Conservation (phyloP, 768 basidiomycete species). For the Tulasnella sp. region DNA sequence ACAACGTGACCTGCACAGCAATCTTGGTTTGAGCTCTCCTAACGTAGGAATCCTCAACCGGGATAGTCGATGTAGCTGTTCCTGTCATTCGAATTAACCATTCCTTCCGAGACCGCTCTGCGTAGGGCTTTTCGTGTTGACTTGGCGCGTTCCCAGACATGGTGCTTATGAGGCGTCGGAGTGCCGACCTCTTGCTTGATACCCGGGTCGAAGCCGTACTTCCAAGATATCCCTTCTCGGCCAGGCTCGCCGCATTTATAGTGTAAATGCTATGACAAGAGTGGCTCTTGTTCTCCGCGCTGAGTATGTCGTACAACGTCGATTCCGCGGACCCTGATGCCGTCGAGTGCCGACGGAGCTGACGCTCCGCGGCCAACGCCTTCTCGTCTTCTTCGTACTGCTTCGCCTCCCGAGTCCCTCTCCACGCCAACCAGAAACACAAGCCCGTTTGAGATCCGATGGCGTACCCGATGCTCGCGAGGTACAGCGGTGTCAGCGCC, state of each 20-base stretch:
- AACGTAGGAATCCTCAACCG: constrained; percentile 7
- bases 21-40: constrained; percentile 11
- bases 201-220: neutral
- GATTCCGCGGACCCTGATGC: neutral
- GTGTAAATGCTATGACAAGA: neutral
- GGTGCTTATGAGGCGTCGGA: neutral
- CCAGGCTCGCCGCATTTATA: neutral
- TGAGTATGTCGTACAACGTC: neutral
- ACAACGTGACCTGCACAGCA: constrained; percentile 14
- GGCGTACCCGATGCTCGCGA: constrained; percentile 23
- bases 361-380: neutral
- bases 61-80: constrained; percentile 19
- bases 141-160: neutral
- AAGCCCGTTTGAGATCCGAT: constrained; percentile 24
- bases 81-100: constrained; percentile 21
- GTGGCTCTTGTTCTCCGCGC: neutral
- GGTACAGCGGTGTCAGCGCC: constrained; percentile 19
- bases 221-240: neutral
- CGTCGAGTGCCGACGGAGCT: neutral
- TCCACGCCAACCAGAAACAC: constrained; percentile 26
- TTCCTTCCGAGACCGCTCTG: neutral
- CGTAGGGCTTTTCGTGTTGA: neutral
- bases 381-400: constrained; percentile 14
- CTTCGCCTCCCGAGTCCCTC: constrained; percentile 23
- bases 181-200: neutral